phyloP scores from a whole-genome alignment of 2,329 filamentous ascomycete genomes.

The Claviceps arundinis region DNA sequence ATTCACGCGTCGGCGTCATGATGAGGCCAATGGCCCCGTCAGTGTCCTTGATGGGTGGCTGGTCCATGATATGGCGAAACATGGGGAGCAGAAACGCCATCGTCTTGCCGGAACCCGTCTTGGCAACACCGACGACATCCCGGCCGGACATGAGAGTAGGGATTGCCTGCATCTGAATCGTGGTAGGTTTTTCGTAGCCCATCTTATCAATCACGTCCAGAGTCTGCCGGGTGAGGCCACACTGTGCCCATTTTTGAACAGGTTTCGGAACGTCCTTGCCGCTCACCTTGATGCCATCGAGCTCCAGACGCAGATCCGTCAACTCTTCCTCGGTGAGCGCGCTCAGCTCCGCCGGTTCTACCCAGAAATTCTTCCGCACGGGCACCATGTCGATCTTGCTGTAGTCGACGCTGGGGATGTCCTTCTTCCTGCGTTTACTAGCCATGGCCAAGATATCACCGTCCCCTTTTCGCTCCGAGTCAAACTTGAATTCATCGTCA shows the following conservation, averaged over 20 bases:
- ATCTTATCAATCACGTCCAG: conserved; percentile 72
- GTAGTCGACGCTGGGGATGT: conserved; percentile 80
- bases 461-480: conserved; percentile 33
- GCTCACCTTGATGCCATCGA: conserved; percentile 90
- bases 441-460: conserved; percentile 40
- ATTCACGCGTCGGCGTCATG: conserved; percentile 86
- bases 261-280: conserved; percentile 84
- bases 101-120: conserved; percentile 96
- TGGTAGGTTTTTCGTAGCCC: conserved; percentile 77
- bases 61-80: conserved; percentile 96
- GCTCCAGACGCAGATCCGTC: conserved; percentile 65
- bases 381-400: conserved; percentile 71
- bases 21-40: conserved; percentile 84
- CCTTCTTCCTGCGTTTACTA: conserved; percentile 77
- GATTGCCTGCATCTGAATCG: conserved; percentile 90
- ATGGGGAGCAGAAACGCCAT: conserved; percentile 91
- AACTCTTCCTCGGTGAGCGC: conserved; percentile 78
- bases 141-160: conserved; percentile 91
- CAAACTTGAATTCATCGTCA: conserved; percentile 59
- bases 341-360: conserved; percentile 71
- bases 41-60: conserved; percentile 63
- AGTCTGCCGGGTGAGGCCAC: conserved; percentile 75
- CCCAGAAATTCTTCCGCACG: conserved; percentile 91
- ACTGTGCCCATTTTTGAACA: conserved; percentile 93
- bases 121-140: conserved; percentile 91